Base-by-base conservation (phyloP, 2,329 filamentous ascomycete species). In the Nothopassalora personata region DNA sequence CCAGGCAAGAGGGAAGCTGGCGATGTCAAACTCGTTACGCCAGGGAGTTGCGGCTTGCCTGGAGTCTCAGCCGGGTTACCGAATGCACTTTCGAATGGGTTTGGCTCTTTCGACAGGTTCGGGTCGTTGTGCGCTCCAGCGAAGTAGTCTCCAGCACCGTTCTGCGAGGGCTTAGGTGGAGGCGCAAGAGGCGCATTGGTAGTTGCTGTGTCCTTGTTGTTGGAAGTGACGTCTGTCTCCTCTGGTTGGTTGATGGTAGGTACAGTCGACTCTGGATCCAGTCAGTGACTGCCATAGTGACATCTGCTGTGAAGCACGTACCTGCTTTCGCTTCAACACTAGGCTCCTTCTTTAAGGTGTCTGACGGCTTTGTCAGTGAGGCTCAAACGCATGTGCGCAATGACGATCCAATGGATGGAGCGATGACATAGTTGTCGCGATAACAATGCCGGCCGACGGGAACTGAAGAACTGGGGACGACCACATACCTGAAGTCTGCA, bases 71-170 rank as follows among this genome's bases (percentile, higher is more conserved):
- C 77, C 51, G 80, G 83, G 27, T 76, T 81, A 46, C 85, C 86
- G 73, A 99, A 99, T 6, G 93, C 97, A 76, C 94, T 90, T 74
- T 97, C 94, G 71, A 99, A 97, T 8, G 94, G 93, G 75, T 99
- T 97, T 60, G 91, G 91, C 79, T 97, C 94, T 73, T 89, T 83
- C 68, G 84, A 87, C 72, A 91, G 77, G 61, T 80, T 77, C 60
- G 63, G 70, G 33, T 68, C 69, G 57, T 66, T 69, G 67, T 78
- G 76, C 53, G 74, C 71, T 50, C 66, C 75, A 64, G 76, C 77
- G 70, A 82, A 82, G 69, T 82, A 81, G 66, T 81, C 80, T 56
- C 74, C 74, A 51, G 77, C 77, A 58, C 75, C 72, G 63, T 74
- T 75, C 59, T 73, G 72, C n/a, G 60, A 64, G 43, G 78, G 79